Base-by-base conservation (phyloP, 805 yeast species). In the Phaffomyces thermotolerans region DNA sequence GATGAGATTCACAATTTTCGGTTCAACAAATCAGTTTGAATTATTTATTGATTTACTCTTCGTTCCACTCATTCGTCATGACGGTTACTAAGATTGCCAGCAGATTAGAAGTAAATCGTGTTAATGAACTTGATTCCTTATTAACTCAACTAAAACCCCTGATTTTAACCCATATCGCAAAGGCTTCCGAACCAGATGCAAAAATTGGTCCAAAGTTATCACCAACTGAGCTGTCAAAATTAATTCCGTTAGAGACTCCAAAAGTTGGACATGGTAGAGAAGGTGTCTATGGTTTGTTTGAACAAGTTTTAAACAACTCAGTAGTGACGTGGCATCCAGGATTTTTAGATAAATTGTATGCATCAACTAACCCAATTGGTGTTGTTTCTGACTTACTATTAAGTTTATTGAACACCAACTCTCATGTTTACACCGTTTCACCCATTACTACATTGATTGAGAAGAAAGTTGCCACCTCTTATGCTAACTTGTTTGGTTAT, bases 301-400 rank as follows among this genome's bases (percentile, higher is more conserved):
- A 83, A 47, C 59, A 69, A 36, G 74, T 86, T 1, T 64, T 86
- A 49, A 63, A 74, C 39, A 74, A 80, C 53, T 82, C 91, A 0
- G 87, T 84, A 34, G 84, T 81, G 41, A 87, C 95, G 0, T 87
- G 95, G 95, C 84, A 83, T 57, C 82, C 86, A 0, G 95, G 95
- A 1, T 86, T 86, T 56, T 63, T 86, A 66, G 95, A 87, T 58
- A 86, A 86, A 60, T 66, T 86, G 44, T 86, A 86, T 52, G 95
- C 95, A 0, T 76, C 86, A n/a, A 85, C 86, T 24, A 86, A 85
- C 56, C 90, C 95, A 2, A 80, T 85, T 27, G 95, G 95, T 8
- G 77, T 86, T 6, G 71, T 86, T 6, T 71, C 86, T 3, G 95
- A 86, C 58, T 46, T 86, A 41, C 59, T 86, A 4, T 65, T 86